Conservation (phyloP, 768 basidiomycete genomes). For the Rhodotorula babjevae region DNA sequence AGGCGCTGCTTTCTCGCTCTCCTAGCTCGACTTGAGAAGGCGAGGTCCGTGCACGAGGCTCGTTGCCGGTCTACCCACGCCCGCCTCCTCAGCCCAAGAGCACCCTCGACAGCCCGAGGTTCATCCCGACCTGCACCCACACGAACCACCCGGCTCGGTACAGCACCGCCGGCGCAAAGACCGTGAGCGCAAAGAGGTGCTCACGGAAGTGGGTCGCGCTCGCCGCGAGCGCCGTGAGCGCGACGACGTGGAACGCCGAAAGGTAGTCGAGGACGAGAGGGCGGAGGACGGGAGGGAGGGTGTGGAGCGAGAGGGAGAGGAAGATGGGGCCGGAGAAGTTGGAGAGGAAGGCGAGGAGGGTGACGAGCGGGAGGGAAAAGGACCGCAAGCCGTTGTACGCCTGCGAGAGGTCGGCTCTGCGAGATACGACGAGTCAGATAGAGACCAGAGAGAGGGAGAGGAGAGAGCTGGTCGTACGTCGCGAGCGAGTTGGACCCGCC, state of each 20-base stretch:
- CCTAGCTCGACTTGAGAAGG: neutral
- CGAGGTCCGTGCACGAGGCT: neutral
- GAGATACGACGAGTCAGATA: no score
- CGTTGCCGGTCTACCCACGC: neutral
- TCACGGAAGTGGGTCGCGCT: conserved; percentile 21
- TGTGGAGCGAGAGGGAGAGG: conserved; percentile 10
- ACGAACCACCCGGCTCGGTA: conserved; percentile 17
- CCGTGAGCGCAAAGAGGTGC: conserved; percentile 32
- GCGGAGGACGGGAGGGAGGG: neutral
- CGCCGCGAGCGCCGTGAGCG: neutral
- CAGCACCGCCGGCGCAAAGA: conserved; percentile 34
- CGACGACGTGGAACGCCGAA: conserved; percentile 20
- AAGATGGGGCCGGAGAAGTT: conserved; percentile 35
- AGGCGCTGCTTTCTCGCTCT: neutral
- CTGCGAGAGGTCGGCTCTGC: conserved; percentile 31
- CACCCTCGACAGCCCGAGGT: conserved; percentile 1
- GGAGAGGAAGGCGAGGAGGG: conserved; percentile 33
- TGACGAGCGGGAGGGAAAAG: conserved; percentile 25
- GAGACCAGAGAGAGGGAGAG: no score
- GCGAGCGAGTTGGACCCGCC: conserved; percentile 32
- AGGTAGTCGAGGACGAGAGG: neutral
- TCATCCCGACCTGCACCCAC: conserved; percentile 9
- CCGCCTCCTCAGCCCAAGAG: neutral
- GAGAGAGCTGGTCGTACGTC: conserved; percentile 12
- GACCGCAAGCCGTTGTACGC: conserved; percentile 28